A percentile compares a stretch with the other conserved stretches of the same genome.
Evolutionary conservation across 345 rosid genomes (phyloP).

Genomic region (Toxicodendron radicans): DNA sequence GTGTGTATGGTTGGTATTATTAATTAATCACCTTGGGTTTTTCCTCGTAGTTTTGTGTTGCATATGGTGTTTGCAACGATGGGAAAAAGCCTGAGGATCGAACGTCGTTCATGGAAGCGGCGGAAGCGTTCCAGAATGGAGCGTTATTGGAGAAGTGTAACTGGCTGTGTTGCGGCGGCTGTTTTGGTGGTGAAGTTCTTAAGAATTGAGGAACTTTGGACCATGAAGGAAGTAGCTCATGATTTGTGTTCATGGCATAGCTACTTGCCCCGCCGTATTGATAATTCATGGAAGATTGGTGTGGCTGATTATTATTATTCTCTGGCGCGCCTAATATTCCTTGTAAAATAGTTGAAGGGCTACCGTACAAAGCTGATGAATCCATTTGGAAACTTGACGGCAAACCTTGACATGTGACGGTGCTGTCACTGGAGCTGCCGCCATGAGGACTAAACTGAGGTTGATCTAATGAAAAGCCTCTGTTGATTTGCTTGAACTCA

Average conservation of each 20-base stretch:
- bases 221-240: conserved; percentile 57
- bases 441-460: conserved; percentile 54
- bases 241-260: conserved; percentile 32
- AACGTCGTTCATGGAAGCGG: conserved; percentile 46
- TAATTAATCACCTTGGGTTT: conserved; percentile 39
- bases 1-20: not conserved
- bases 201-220: conserved; percentile 59
- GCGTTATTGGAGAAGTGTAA: conserved; percentile 90
- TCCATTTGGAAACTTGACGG: conserved; percentile 50
- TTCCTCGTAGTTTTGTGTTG: conserved; percentile 45
- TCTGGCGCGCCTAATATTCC: conserved; percentile 42
- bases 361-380: conserved; percentile 50
- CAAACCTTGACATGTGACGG: conserved; percentile 59
- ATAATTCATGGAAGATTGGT: conserved; percentile 30
- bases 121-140: conserved; percentile 82
- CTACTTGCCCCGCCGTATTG: conserved; percentile 30
- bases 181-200: conserved; percentile 67
- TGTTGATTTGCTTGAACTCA: conserved; percentile 41
- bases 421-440: conserved; percentile 62
- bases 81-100: conserved; percentile 66
- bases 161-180: conserved; percentile 43
- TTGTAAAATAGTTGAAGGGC: conserved; percentile 48
- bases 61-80: conserved; percentile 54
- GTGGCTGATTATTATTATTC: conserved; percentile 28
- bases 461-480: conserved; percentile 65